Evolutionary conservation across 441 rosid genomes (phyloP), one percentile per base, ranked within the genome.

Genomic region (Aquilaria agallochum): DNA sequence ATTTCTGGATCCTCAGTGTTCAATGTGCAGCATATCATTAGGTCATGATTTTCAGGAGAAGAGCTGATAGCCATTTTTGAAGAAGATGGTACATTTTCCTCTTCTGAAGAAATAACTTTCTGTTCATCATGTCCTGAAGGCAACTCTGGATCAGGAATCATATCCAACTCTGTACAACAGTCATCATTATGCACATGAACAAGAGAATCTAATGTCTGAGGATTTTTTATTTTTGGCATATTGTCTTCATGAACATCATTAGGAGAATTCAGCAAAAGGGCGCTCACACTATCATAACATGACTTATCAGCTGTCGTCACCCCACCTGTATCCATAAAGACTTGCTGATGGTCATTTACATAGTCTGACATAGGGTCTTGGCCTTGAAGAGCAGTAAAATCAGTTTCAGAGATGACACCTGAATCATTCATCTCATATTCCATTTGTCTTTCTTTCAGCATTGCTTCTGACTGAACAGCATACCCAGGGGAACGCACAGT

Each of bases 1-100:
- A 83, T 66, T 68, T 80, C 87, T 10, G 72, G 76, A 62, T 82
- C 87, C 68, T 82, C 87, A 58, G 13, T 71, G 68, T 78, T 80
- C 73, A 80, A 65, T 14, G 32, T 32, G 70, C 85, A 78, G 49
- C 33, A 46, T 56, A 51, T 65, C 36, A 58, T 48, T 60, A 55
- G 67, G 42, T 56, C 68, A 45, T 49, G 30, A 10, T 31, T 49
- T 52, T 75, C 73, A 51, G 66, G 73, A 61, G 50, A 54, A 53
- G 14, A 55, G 57, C 64, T 56, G 46, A 62, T 58, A 34, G 62
- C 55, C n/a, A 15, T 42, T 12, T 27, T 59, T 33, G 56, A 48
- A 61, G 72, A 66, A 15, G 74, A 61, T 40, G 69, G 70, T 60
- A 59, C 40, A 64, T 70, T 73, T 31, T 58, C 71, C 53, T 79